Base-by-base conservation (phyloP, 176 grass and related monocot species). In the Cocos nucifera region DNA sequence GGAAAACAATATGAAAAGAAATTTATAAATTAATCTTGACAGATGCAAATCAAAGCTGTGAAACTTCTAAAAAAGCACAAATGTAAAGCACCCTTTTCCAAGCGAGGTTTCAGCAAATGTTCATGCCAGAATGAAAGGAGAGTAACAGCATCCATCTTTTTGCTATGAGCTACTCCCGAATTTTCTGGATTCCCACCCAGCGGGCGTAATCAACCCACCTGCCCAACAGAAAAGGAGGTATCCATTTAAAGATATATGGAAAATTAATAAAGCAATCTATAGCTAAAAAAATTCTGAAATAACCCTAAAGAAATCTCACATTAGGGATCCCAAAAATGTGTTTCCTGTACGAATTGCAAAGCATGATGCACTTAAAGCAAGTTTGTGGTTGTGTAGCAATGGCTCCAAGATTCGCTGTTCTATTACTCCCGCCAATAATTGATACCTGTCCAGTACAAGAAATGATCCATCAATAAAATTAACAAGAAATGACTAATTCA, bases 341-440 rank as follows among this genome's bases (percentile, higher is more conserved):
- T 98, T 98, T 64, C 87, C 93, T 49, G 93, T 98, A 50, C 93
- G 76, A 79, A 92, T 84, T 17, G 93, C 93, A 75, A 98, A 98
- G 77, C 93, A 81, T 67, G 80, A n/a, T 22, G 93, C 93, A 50
- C 84, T 73, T 32, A 92, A 32, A 22, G 7, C 62, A 44, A 84
- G 50, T 63, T 98, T 98, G 56, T 81, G 78, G 24, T 63, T 83
- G 80, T 98, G 93, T 39, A 98, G 69, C 53, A 86, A 71, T 12
- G 93, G 93, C 73, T 98, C 93, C 7, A 98, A 69, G 69, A 98
- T 85, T 35, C 87, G 82, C 57, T 98, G 93, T 74, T 98, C 93
- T 16, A 98, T 92, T 67, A 98, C 81, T 55, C 93, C 87, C 22
- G 93, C 93, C 18, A 98, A 58, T 51, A 98, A 16, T 57, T 91